phyloP scores from a whole-genome alignment of 2,329 filamentous ascomycete species.

The Zarea fungicola region DNA sequence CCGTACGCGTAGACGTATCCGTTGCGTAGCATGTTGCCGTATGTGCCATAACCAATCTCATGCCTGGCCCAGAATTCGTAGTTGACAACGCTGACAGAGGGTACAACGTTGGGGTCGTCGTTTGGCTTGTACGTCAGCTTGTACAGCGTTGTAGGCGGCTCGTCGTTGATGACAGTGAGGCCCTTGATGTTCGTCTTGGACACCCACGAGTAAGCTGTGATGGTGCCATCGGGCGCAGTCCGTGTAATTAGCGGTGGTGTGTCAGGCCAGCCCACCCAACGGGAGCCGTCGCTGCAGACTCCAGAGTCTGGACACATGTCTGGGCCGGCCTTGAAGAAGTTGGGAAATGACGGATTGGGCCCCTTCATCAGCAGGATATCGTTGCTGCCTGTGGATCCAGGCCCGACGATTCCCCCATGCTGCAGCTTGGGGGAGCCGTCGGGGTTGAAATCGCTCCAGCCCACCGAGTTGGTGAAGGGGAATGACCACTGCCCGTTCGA shows the following conservation, averaged over 20 bases:
- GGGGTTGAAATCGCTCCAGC: constrained; percentile 11
- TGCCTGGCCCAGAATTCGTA: not conserved
- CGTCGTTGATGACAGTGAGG: no score
- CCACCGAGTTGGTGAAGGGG: constrained; percentile 4
- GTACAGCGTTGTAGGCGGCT: no score
- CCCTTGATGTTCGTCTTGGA: constrained; percentile 9
- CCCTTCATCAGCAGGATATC: no score
- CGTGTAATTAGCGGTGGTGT: constrained; percentile 9
- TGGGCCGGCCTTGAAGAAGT: constrained; percentile 4
- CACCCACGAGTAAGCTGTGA: constrained; percentile 10
- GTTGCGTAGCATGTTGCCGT: constrained; percentile 17
- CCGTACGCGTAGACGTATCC: constrained; percentile 19
- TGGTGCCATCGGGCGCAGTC: not conserved
- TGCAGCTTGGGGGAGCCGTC: constrained; percentile 5
- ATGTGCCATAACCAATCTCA: constrained; percentile 9
- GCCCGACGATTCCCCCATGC: no score
- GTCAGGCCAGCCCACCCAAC: constrained; percentile 12
- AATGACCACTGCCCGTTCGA: constrained; percentile 3
- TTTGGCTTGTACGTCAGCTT: constrained; percentile 12
- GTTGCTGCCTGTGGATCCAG: constrained; percentile 11
- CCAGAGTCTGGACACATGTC: constrained; percentile 1
- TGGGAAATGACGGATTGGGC: constrained; percentile 8
- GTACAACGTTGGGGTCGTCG: constrained; percentile 8
- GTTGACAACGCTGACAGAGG: not conserved
- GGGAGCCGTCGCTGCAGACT: constrained; percentile 7